phyloP scores from a whole-genome alignment of 768 basidiomycete genomes.

The Tylopilus sp. region DNA sequence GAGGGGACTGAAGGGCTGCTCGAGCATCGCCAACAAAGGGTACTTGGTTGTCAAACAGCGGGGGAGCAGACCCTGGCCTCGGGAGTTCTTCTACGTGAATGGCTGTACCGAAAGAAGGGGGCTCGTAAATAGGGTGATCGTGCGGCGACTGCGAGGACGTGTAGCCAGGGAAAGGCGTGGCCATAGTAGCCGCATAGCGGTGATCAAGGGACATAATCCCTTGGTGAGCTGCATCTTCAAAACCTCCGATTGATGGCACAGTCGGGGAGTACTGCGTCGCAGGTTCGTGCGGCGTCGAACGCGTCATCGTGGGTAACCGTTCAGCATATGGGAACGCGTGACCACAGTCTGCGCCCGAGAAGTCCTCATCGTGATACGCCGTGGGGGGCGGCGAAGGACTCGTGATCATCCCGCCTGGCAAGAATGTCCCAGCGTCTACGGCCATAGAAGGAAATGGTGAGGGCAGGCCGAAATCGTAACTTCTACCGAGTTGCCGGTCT shows the following conservation, averaged over 20 bases:
- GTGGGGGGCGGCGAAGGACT: slow-evolving; percentile 21
- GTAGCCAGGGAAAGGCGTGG: slow-evolving; percentile 32
- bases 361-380: slow-evolving; percentile 26
- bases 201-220: slow-evolving; percentile 24
- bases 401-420: slow-evolving; percentile 13
- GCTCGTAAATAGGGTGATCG: slow-evolving; percentile 24
- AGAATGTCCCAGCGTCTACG: slow-evolving; percentile 10
- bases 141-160: slow-evolving; percentile 29
- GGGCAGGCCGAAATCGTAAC: slow-evolving; percentile 6
- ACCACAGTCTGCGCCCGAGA: slow-evolving; percentile 12
- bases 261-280: slow-evolving; percentile 8
- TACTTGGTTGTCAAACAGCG: slow-evolving; percentile 28
- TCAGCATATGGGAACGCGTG: slow-evolving; percentile 15
- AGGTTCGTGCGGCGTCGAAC: slow-evolving; percentile 8
- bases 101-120: slow-evolving; percentile 29
- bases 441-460: slow-evolving; percentile 14
- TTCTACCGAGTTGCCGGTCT: slow-evolving; percentile 10
- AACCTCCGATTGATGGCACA: slow-evolving; percentile 18
- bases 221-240: slow-evolving; percentile 15
- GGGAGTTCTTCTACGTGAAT: slow-evolving; percentile 19
- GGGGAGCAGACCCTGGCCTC: slow-evolving; percentile 28
- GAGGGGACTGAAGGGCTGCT: slow-evolving; percentile 17
- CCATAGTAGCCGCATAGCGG: slow-evolving; percentile 16
- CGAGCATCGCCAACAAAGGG: slow-evolving; percentile 27
- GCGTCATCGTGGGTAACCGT: slow-evolving; percentile 14